Conservation (phyloP, 768 basidiomycete genomes). For the Russula virescens region DNA sequence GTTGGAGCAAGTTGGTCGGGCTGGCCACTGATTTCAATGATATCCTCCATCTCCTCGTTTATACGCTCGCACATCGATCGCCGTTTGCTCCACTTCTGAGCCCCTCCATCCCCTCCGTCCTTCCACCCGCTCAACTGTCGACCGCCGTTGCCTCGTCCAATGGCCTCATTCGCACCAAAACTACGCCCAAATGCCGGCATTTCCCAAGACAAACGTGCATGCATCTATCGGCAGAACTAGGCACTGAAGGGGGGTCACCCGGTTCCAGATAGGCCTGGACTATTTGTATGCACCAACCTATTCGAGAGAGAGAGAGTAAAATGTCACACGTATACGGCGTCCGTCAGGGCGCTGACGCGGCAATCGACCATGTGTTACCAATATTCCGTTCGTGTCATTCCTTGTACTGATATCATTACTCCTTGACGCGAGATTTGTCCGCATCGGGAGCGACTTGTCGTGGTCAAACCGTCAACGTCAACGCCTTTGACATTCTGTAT, state of each 20-base stretch:
- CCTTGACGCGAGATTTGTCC: conserved; percentile 7
- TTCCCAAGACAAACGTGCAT: conserved; percentile 17
- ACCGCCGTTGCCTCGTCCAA: neutral
- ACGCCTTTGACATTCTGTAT: no score
- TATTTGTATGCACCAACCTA: conserved; percentile 10
- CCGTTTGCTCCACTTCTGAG: conserved; percentile 18
- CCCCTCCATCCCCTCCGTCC: neutral
- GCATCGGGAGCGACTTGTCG: neutral
- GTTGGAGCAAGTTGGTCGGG: conserved; percentile 8
- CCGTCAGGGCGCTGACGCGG: conserved; percentile 7
- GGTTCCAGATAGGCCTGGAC: conserved; percentile 4
- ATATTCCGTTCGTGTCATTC: neutral
- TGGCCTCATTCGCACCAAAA: neutral
- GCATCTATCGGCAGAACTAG: conserved; percentile 5
- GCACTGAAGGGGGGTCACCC: neutral
- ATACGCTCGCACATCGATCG: conserved; percentile 23
- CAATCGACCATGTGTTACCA: conserved; percentile 12
- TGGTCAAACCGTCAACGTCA: neutral
- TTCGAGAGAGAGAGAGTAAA: neutral
- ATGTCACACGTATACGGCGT: conserved; percentile 1
- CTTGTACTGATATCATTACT: neutral
- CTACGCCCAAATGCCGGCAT: neutral
- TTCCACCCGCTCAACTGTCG: conserved; percentile 10
- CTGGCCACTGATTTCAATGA: neutral
- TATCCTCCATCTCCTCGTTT: conserved; percentile 22